phyloP scores from a whole-genome alignment of 306 rosid species.

The Gynostemma pentaphyllum region DNA sequence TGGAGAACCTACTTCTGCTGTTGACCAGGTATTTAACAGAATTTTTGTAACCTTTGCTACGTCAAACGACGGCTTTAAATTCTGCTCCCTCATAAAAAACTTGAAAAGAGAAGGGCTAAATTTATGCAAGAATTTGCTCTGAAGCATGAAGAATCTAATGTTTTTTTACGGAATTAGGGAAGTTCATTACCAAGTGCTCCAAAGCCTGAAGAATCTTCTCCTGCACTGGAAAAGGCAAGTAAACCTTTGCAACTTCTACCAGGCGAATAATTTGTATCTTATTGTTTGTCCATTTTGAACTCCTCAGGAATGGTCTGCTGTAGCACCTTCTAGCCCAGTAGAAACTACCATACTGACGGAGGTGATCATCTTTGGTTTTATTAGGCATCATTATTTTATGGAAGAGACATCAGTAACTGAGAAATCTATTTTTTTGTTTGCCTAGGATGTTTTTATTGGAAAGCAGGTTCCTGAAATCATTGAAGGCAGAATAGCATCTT shows the following conservation, averaged over 20 bases:
- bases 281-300: background rate
- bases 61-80: too few relatives aligned
- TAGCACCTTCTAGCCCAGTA: background rate
- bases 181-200: slow-evolving; percentile 11
- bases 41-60: too few relatives aligned
- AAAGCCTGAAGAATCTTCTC: slow-evolving; percentile 13
- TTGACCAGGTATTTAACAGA: background rate
- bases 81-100: too few relatives aligned
- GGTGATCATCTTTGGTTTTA: background rate
- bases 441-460: slow-evolving; percentile 22
- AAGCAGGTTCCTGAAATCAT: background rate
- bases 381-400: background rate
- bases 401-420: background rate
- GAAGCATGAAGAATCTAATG: slow-evolving; percentile 7
- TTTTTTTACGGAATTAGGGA: slow-evolving; percentile 19
- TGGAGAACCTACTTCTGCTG: slow-evolving; percentile 9
- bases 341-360: background rate
- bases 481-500: background rate
- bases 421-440: background rate
- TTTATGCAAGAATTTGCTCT: too few relatives aligned
- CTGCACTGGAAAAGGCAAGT: slow-evolving; percentile 30
- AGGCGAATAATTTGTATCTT: slow-evolving; percentile 1
- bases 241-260: background rate
- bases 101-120: too few relatives aligned
- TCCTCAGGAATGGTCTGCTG: background rate